Conservation (phyloP, 805 yeast species). For the Candida ortonii region DNA sequence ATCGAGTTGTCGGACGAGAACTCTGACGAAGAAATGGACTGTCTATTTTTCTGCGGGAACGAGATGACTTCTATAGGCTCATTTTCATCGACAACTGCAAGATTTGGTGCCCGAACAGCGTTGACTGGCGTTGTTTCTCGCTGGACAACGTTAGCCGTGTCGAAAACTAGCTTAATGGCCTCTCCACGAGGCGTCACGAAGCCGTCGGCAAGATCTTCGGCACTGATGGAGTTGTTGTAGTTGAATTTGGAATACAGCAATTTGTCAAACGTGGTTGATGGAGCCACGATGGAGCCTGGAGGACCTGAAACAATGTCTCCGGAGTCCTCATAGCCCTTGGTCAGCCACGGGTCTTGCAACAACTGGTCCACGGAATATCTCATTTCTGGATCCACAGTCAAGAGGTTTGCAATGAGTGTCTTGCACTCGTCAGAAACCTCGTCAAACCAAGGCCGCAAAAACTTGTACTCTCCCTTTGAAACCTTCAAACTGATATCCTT, state of each 20-base stretch:
- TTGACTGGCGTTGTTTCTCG: conserved; percentile 23
- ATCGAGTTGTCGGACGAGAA: conserved; percentile 3
- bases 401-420: conserved; percentile 58
- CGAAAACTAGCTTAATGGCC: conserved; percentile 37
- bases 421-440: conserved; percentile 73
- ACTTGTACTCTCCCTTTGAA: conserved; percentile 68
- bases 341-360: conserved; percentile 67
- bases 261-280: conserved; percentile 27
- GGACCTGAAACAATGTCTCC: conserved; percentile 8
- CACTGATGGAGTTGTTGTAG: conserved; percentile 25
- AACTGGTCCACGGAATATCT: conserved; percentile 69
- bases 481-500: conserved; percentile 63
- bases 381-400: conserved; percentile 65
- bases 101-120: conserved; percentile 4
- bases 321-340: conserved; percentile 30
- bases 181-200: conserved; percentile 37
- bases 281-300: conserved; percentile 32
- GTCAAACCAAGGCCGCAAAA: conserved; percentile 86
- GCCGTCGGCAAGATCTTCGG: conserved; percentile 23
- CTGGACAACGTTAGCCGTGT: conserved; percentile 34
- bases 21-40: conserved; percentile 11
- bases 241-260: conserved; percentile 28
- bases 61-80: conserved; percentile 19
- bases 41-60: conserved; percentile 3
- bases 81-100: conserved; percentile 18